phyloP scores from a whole-genome alignment of 129 eudicot genomes.

The Flaveria sonorensis region DNA sequence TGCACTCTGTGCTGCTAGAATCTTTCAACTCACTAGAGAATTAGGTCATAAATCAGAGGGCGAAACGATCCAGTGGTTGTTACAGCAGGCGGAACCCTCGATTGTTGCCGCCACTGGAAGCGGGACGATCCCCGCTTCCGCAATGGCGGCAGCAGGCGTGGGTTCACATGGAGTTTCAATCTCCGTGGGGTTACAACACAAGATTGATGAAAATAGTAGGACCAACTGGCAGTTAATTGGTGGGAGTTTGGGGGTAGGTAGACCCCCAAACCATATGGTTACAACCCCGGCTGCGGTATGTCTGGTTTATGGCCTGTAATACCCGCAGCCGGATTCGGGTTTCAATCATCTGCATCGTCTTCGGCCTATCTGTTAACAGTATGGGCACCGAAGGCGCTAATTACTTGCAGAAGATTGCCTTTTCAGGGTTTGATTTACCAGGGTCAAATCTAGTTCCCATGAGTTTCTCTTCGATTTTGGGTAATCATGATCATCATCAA shows the following conservation, averaged over 20 bases:
- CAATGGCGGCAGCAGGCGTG: constrained; percentile 45
- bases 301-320: constrained; percentile 46
- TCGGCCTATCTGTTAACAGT: constrained; percentile 43
- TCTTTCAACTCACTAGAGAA: constrained; percentile 76
- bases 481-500: constrained; percentile 43
- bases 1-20: constrained; percentile 87
- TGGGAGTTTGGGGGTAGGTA: constrained; percentile 59
- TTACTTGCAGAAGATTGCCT: constrained; percentile 64
- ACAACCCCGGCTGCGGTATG: constrained; percentile 34
- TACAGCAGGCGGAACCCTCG: constrained; percentile 86
- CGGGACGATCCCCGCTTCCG: constrained; percentile 85
- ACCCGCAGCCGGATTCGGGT: constrained; percentile 41
- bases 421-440: constrained; percentile 67
- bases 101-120: constrained; percentile 84
- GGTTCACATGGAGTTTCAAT: constrained; percentile 35
- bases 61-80: constrained; percentile 84
- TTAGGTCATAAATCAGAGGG: constrained; percentile 91
- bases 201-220: constrained; percentile 51
- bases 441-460: constrained; percentile 50
- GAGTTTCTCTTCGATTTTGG: constrained; percentile 78
- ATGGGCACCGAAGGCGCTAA: constrained; percentile 40
- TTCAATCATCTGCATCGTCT: constrained; percentile 43
- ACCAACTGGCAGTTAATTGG: constrained; percentile 54
- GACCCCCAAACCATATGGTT: constrained; percentile 47
- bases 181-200: constrained; percentile 60